These are phyloP conservation scores for Heterobasidion parviporum DNA, from an alignment of 1,284 basidiomycete genomes.

Conservation along the genomic window DNA sequence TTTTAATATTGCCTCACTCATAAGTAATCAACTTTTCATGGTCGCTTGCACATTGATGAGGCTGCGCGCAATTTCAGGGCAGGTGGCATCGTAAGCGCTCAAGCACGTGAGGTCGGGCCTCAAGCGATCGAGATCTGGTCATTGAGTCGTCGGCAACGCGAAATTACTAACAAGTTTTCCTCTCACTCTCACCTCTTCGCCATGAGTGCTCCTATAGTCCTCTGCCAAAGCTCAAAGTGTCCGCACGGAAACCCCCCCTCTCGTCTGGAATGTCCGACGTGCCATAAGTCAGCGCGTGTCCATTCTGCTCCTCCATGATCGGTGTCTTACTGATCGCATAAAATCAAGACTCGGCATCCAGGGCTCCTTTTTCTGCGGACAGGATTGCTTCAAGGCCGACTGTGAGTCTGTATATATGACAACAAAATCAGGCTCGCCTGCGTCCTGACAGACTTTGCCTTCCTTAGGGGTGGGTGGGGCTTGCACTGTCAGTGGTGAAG, in stretches of 20 bases:
- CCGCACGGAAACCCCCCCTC: conserved; percentile 72
- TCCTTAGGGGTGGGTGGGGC: conserved; percentile 34
- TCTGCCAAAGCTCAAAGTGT: conserved; percentile 63
- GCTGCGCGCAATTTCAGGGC: neutral
- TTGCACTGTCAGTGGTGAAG: neutral
- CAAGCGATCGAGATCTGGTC: neutral
- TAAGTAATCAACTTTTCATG: neutral
- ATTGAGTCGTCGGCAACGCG: neutral
- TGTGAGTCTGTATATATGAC: conserved; percentile 41
- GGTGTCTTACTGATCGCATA: conserved; percentile 8
- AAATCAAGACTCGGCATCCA: conserved; percentile 60
- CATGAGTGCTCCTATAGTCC: conserved; percentile 16
- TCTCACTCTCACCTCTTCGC: neutral
- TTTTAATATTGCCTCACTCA: conserved; percentile 1
- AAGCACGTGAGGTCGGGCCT: neutral
- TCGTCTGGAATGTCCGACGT: conserved; percentile 73
- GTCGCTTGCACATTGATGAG: neutral
- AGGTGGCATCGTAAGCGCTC: neutral
- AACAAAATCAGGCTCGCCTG: conserved; percentile 3
- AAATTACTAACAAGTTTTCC: neutral
- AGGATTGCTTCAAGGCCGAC: conserved; percentile 79
- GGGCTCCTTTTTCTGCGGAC: conserved; percentile 78
- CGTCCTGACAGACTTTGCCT: neutral
- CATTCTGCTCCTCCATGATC: conserved; percentile 1
- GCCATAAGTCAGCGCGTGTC: conserved; percentile 56